Percentiles rank a stretch among this genome's conserved stretches.
Evolutionary conservation across 768 basidiomycete genomes (phyloP).

Genomic region (Sporobolomyces roseus): DNA sequence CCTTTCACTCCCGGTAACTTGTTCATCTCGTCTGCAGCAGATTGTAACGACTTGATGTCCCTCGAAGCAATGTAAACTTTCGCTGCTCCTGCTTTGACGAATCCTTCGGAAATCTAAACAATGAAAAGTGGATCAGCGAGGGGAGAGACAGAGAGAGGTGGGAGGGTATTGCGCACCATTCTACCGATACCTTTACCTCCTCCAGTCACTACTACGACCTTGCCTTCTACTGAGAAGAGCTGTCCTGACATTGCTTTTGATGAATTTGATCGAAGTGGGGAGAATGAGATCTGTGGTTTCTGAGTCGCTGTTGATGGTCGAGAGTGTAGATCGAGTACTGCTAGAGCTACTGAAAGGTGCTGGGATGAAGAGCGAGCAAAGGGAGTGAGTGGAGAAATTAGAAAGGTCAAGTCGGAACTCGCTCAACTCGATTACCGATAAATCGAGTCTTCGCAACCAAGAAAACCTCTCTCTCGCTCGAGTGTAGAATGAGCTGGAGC

Average conservation of each 20-base stretch:
- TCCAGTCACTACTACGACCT: conserved; percentile 61
- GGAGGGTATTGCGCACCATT: neutral
- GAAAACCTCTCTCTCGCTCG: too few species aligned
- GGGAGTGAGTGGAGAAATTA: neutral
- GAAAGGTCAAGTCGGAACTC: too few species aligned
- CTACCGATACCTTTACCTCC: conserved; percentile 62
- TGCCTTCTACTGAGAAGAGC: conserved; percentile 44
- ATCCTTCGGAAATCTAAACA: conserved; percentile 61
- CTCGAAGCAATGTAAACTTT: conserved; percentile 63
- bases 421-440: too few species aligned
- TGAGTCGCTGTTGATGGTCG: too few species aligned
- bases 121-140: neutral
- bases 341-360: neutral
- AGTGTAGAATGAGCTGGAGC: too few species aligned
- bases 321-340: neutral
- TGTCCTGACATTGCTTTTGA: conserved; percentile 7
- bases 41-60: conserved; percentile 55
- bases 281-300: too few species aligned
- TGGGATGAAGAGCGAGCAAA: neutral
- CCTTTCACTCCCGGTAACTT: conserved; percentile 55
- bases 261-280: conserved; percentile 3
- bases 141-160: conserved; percentile 30
- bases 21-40: conserved; percentile 57
- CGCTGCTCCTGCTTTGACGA: conserved; percentile 61
- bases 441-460: too few species aligned